Percentiles rank a stretch among this genome's conserved stretches.
Evolutionary conservation across 768 basidiomycete species (phyloP).

Genomic region (Leccinum obscurum): DNA sequence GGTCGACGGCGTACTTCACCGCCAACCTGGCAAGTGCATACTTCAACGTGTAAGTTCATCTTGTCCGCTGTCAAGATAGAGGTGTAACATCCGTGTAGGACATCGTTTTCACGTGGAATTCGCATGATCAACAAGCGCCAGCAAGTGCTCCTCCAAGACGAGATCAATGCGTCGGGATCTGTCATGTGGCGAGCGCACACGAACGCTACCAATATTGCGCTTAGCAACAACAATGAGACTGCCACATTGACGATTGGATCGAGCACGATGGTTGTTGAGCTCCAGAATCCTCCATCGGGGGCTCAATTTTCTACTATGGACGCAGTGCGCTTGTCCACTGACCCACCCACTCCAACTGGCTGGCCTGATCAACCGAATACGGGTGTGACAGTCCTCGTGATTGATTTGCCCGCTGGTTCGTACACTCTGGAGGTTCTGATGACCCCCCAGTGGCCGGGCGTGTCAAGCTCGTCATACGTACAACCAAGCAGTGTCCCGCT

Average conservation of each 20-base stretch:
- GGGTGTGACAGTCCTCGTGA: conserved; percentile 75
- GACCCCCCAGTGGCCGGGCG: conserved; percentile 88
- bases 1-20: conserved; percentile 82
- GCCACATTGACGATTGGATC: conserved; percentile 77
- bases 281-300: conserved; percentile 67
- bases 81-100: conserved; percentile 38
- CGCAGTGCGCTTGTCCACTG: conserved; percentile 57
- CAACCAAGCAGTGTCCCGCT: conserved; percentile 73
- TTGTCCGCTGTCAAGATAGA: background rate
- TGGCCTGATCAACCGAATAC: conserved; percentile 72
- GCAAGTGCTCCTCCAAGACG: conserved; percentile 93
- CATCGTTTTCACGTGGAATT: conserved; percentile 80
- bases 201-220: conserved; percentile 74
- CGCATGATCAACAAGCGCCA: conserved; percentile 78
- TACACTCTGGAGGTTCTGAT: conserved; percentile 85
- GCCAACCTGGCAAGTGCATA: conserved; percentile 79
- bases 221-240: conserved; percentile 53
- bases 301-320: conserved; percentile 58
- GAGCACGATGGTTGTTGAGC: conserved; percentile 61
- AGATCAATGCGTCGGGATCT: conserved; percentile 59
- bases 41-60: conserved; percentile 57
- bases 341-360: conserved; percentile 62
- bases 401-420: conserved; percentile 63
- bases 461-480: conserved; percentile 58
- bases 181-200: conserved; percentile 96